Evolutionary conservation across 2,329 filamentous ascomycete species (phyloP).

Genomic region (Samsoniella hepiali): DNA sequence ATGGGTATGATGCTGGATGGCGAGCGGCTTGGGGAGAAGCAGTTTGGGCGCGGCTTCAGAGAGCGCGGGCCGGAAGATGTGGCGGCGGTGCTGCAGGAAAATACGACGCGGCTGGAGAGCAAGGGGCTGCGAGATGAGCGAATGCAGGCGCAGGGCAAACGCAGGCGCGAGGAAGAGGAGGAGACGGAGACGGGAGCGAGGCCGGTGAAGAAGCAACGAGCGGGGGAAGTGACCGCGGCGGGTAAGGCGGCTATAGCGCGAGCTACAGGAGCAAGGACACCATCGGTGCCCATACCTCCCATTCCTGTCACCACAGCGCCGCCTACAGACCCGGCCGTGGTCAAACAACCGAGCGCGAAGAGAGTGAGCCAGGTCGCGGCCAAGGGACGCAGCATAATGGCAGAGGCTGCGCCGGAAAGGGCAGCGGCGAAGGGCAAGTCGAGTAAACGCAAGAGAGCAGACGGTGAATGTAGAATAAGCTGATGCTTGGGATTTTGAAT

Average conservation of each 20-base stretch:
- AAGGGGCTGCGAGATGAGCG: not conserved
- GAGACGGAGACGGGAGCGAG: not conserved
- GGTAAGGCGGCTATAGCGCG: too few relatives aligned
- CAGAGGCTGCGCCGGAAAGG: too few relatives aligned
- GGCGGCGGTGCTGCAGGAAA: not conserved
- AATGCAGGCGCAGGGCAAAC: too few relatives aligned
- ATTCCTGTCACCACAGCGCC: too few relatives aligned
- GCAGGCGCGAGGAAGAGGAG: not conserved
- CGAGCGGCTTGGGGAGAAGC: constrained; percentile 21
- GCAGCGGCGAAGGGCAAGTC: too few relatives aligned
- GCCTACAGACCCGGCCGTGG: too few relatives aligned
- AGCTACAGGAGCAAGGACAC: too few relatives aligned
- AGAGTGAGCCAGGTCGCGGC: too few relatives aligned
- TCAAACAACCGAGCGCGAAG: too few relatives aligned
- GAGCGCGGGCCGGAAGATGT: not conserved
- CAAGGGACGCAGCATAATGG: too few relatives aligned
- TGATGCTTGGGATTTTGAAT: not conserved
- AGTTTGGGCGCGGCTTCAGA: not conserved
- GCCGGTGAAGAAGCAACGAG: not conserved
- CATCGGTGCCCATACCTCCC: too few relatives aligned
- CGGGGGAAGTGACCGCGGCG: not conserved
- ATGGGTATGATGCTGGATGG: constrained; percentile 38
- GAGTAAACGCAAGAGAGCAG: not conserved
- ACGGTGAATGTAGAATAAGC: not conserved
- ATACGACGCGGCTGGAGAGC: not conserved